phyloP scores from a whole-genome alignment of 2,329 filamentous ascomycete species.

The Lachnellula hyalina region DNA sequence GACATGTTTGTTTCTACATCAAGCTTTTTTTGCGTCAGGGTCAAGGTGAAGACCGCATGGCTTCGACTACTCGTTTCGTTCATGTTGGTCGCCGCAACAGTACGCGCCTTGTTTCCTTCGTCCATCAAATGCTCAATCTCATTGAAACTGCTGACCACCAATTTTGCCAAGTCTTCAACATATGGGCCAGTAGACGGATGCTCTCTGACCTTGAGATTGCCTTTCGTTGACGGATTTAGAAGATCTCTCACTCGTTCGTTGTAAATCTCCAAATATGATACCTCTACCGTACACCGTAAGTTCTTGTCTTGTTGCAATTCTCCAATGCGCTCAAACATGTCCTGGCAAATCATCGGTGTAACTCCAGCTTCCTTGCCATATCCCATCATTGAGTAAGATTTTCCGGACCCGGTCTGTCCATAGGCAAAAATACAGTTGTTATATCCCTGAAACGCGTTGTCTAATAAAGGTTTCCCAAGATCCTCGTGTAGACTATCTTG shows the following conservation, averaged over 20 bases:
- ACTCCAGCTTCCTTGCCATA: conserved; percentile 95
- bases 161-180: conserved; percentile 93
- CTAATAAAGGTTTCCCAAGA: conserved; percentile 80
- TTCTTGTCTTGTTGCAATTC: conserved; percentile 66
- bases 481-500: conserved; percentile 87
- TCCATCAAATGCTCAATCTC: conserved; percentile 99
- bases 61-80: conserved; percentile 98
- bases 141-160: conserved; percentile 86
- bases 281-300: conserved; percentile 86
- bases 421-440: conserved; percentile 99
- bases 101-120: conserved; percentile 97
- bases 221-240: conserved; percentile 90
- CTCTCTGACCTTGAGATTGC: conserved; percentile 94
- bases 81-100: conserved; percentile 98
- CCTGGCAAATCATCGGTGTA: conserved; percentile 92
- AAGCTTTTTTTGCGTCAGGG: conserved; percentile 86
- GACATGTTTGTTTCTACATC: conserved; percentile 94
- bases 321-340: conserved; percentile 89
- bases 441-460: conserved; percentile 97
- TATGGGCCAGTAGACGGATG: conserved; percentile 97
- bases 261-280: conserved; percentile 98
- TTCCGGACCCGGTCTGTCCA: conserved; percentile 95
- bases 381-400: conserved; percentile 99
- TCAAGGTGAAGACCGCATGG: conserved; percentile 96
- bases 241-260: conserved; percentile 96